Evolutionary conservation across 495 filamentous ascomycete species (phyloP).

Genomic region (Penicillium parvum): DNA sequence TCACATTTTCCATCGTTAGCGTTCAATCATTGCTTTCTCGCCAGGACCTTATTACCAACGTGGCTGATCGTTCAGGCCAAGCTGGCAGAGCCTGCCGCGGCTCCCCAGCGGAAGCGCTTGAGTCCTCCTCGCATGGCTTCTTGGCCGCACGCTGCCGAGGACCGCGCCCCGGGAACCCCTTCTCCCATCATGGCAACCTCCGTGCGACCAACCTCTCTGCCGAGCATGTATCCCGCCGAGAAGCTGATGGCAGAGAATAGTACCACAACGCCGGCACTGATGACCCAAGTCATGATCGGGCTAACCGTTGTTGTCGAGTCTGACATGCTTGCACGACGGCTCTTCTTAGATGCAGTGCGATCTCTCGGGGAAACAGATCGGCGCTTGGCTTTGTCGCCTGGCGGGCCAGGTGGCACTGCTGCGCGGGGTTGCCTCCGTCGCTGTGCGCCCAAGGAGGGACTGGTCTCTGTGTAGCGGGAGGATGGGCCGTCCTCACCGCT

Average conservation of each 20-base stretch:
- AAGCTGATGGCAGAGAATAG: conserved; percentile 89
- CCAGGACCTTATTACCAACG: neutral
- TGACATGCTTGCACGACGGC: conserved; percentile 34
- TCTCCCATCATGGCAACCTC: conserved; percentile 49
- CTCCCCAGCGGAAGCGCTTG: conserved; percentile 42
- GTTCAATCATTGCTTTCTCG: conserved; percentile 3
- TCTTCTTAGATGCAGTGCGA: conserved; percentile 52
- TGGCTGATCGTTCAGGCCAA: conserved; percentile 23
- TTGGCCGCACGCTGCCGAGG: conserved; percentile 38
- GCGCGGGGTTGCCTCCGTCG: conserved; percentile 20
- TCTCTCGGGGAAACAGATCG: conserved; percentile 53
- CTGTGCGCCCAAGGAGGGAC: conserved; percentile 18
- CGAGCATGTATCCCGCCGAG: conserved; percentile 86
- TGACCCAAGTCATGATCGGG: conserved; percentile 87
- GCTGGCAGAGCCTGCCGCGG: conserved; percentile 35
- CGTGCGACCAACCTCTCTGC: conserved; percentile 70
- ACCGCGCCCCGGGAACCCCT: conserved; percentile 26
- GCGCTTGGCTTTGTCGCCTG: conserved; percentile 43
- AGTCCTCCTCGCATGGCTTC: conserved; percentile 42
- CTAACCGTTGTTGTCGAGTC: conserved; percentile 25
- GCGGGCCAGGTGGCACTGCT: conserved; percentile 18
- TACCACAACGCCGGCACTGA: conserved; percentile 88
- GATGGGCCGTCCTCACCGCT: conserved; percentile 20
- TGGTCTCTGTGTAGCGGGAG: conserved; percentile 16
- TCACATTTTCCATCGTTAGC: conserved; percentile 3